Evolutionary conservation across 805 yeast genomes (phyloP).

Genomic region (Ogataea populi-albae): DNA sequence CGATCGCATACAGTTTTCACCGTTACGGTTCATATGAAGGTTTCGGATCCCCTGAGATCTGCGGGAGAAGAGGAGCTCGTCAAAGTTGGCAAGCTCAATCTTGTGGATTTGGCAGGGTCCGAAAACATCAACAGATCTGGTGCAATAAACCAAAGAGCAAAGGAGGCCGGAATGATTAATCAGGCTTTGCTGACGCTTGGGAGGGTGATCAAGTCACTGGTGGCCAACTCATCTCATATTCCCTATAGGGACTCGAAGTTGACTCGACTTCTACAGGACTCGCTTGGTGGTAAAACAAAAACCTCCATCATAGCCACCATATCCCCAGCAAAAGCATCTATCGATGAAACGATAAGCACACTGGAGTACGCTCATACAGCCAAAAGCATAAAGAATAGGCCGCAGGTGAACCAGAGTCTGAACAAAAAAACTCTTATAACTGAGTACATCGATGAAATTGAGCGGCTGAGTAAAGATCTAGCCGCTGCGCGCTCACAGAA

Average conservation of each 20-base stretch:
- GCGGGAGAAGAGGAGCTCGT: slow-evolving; percentile 47
- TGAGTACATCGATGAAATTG: slow-evolving; percentile 54
- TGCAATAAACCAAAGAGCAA: slow-evolving; percentile 76
- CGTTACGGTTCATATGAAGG: slow-evolving; percentile 55
- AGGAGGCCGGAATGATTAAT: slow-evolving; percentile 88
- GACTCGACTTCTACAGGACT: slow-evolving; percentile 75
- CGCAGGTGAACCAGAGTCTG: slow-evolving; percentile 62
- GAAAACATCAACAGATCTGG: slow-evolving; percentile 85
- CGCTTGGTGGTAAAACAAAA: slow-evolving; percentile 84
- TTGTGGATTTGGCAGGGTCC: slow-evolving; percentile 90
- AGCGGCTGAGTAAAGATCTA: slow-evolving; percentile 57
- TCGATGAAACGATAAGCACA: slow-evolving; percentile 83
- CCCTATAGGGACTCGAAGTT: slow-evolving; percentile 85
- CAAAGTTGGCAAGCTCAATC: slow-evolving; percentile 64
- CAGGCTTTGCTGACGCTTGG: slow-evolving; percentile 82
- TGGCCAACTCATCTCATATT: slow-evolving; percentile 61
- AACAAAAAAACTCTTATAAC: slow-evolving; percentile 54
- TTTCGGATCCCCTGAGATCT: slow-evolving; percentile 36
- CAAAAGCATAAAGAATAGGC: slow-evolving; percentile 70
- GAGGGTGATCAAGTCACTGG: slow-evolving; percentile 71
- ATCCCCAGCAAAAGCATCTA: slow-evolving; percentile 73
- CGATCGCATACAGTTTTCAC: slow-evolving; percentile 82
- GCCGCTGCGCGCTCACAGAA: slow-evolving; percentile 60
- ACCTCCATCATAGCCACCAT: slow-evolving; percentile 86
- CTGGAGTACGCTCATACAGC: slow-evolving; percentile 87